Base-by-base conservation (phyloP, 805 yeast species). In the Candida ponderosae region DNA sequence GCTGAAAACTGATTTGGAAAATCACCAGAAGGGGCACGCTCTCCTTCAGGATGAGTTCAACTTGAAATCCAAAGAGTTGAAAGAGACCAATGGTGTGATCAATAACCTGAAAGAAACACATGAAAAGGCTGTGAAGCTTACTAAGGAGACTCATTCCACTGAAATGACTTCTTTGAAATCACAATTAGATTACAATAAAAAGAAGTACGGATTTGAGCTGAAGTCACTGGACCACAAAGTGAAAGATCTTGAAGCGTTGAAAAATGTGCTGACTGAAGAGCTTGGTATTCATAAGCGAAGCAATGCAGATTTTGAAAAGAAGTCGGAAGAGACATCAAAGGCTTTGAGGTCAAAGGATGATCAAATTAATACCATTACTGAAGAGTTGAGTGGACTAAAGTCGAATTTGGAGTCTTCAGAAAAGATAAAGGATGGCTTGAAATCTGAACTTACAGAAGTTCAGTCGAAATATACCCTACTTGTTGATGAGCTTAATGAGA, bases 341-440 rank as follows among this genome's bases (percentile, higher is more conserved):
- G 18, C 30, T 19, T 33, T 37, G 6, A 20, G 29, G 8, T 17
- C 34, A 5, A 35, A 31, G 18, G 32, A 35, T 28, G 28, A 39
- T 8, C 19, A 33, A 4, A 35, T 43, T 31, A 48, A 48, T 18
- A 38, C 35, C 18, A 39, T 43, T 18, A 42, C 41, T 16, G 48
- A 41, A 4, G 46, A 43, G 13, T 32, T 55, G 28, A 41, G 35
- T 23, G 17, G 14, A 24, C 6, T 24, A n/a, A n/a, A n/a, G n/a
- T n/a, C n/a, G n/a, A n/a, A n/a, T n/a, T n/a, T n/a, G n/a, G n/a
- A n/a, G n/a, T n/a, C n/a, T n/a, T n/a, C n/a, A n/a, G n/a, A n/a
- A n/a, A n/a, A n/a, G n/a, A n/a, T n/a, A n/a, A n/a, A n/a, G n/a
- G n/a, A n/a, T n/a, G n/a, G n/a, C n/a, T n/a, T n/a, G n/a, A n/a